Percentiles rank a stretch among this genome's conserved stretches.
These are phyloP conservation scores for Brassica rapa DNA, from an alignment of 345 rosid species.

Conservation along the genomic window DNA sequence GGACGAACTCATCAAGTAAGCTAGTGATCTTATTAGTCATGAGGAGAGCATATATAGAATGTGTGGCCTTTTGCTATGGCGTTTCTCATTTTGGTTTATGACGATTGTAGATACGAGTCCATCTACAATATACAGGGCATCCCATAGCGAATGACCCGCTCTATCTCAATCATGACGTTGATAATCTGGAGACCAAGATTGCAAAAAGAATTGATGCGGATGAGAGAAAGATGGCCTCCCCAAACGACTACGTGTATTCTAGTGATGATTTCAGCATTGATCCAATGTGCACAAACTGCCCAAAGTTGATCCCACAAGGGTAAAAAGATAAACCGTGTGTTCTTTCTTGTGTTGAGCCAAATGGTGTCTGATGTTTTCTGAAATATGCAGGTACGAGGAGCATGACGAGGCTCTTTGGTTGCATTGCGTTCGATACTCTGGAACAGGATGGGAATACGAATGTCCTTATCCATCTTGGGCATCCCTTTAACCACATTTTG, in stretches of 20 bases:
- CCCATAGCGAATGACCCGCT: conserved; percentile 92
- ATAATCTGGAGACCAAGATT: conserved; percentile 44
- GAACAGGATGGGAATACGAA: conserved; percentile 76
- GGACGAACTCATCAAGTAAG: conserved; percentile 97
- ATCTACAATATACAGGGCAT: conserved; percentile 73
- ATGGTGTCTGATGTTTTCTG: background rate
- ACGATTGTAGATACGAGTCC: conserved; percentile 75
- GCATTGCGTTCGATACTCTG: conserved; percentile 72
- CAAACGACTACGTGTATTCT: conserved; percentile 40
- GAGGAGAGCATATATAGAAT: no score
- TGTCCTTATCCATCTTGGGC: conserved; percentile 87
- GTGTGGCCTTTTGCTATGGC: no score
- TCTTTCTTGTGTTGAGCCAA: no score
- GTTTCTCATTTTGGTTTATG: conserved; percentile 22
- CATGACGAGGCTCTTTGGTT: conserved; percentile 80
- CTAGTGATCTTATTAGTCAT: no score
- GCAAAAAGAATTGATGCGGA: conserved; percentile 61
- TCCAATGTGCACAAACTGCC: conserved; percentile 82
- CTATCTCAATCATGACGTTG: conserved; percentile 59
- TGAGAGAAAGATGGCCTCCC: conserved; percentile 31
- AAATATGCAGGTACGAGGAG: conserved; percentile 57
- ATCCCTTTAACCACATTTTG: conserved; percentile 34
- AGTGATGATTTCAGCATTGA: conserved; percentile 66
- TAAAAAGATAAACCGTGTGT: no score
- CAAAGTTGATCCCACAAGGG: conserved; percentile 83